Percentiles rank a stretch among this genome's conserved stretches.
Conservation (phyloP, 2,329 filamentous ascomycete species). For the Penicillium sp. region DNA sequence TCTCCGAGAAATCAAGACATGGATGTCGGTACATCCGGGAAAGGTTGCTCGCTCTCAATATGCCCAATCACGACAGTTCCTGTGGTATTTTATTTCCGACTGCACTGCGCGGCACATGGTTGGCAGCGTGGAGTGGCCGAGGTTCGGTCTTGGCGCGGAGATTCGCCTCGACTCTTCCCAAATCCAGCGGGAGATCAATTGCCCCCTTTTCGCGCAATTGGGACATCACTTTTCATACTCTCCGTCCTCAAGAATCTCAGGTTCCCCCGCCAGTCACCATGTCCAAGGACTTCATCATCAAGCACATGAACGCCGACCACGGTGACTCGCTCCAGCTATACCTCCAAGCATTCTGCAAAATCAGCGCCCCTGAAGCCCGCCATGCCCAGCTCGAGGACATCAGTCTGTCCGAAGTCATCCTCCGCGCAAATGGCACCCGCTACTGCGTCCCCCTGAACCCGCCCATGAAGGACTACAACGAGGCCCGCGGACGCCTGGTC, state of each 20-base stretch:
- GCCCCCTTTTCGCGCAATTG: too few relatives aligned
- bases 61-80: not conserved
- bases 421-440: slow-evolving; percentile 52
- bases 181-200: too few relatives aligned
- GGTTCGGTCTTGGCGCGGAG: slow-evolving; percentile 21
- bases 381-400: slow-evolving; percentile 65
- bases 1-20: slow-evolving; percentile 4
- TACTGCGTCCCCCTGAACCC: slow-evolving; percentile 64
- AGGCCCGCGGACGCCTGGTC: slow-evolving; percentile 68
- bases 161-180: too few relatives aligned
- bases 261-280: too few relatives aligned
- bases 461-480: slow-evolving; percentile 64
- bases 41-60: too few relatives aligned
- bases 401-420: slow-evolving; percentile 59
- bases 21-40: not conserved
- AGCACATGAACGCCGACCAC: slow-evolving; percentile 87
- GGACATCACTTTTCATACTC: too few relatives aligned
- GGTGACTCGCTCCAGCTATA: slow-evolving; percentile 70
- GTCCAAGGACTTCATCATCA: slow-evolving; percentile 61
- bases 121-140: slow-evolving; percentile 14
- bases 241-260: too few relatives aligned
- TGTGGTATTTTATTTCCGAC: not conserved
- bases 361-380: slow-evolving; percentile 56
- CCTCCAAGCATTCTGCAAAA: slow-evolving; percentile 66
- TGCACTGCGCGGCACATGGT: too few relatives aligned